These are phyloP conservation scores for Thuidium tamariscinum DNA, from an alignment of 225 moss, liverwort and hornwort species.

Conservation along the genomic window DNA sequence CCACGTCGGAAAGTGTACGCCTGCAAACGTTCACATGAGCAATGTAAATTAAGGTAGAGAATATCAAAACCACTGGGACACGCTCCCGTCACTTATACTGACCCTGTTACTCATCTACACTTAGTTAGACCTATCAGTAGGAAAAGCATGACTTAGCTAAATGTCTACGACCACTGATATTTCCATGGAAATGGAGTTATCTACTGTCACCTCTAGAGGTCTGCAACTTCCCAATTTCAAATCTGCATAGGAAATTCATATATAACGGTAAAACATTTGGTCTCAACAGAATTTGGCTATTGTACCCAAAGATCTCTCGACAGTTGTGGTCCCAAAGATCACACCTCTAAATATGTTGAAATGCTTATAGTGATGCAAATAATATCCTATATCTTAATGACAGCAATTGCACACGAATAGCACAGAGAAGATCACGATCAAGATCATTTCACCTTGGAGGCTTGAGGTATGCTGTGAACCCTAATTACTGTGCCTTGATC, in stretches of 20 bases:
- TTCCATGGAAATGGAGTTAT: not conserved
- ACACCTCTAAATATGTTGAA: not conserved
- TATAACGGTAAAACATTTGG: not conserved
- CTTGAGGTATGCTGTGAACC: conserved; percentile 87
- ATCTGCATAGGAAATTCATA: not conserved
- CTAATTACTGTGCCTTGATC: conserved; percentile 95
- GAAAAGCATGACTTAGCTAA: not conserved
- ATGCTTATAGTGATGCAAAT: not conserved
- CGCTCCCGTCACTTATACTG: not conserved
- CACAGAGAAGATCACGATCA: not conserved
- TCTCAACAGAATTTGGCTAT: not conserved
- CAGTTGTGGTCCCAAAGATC: not conserved
- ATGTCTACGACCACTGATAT: not conserved
- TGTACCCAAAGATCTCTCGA: not conserved
- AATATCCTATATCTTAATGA: not conserved
- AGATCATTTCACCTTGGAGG: conserved; percentile 47
- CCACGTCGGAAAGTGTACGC: conserved; percentile 85
- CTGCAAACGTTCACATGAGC: conserved; percentile 13
- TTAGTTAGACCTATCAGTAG: not conserved
- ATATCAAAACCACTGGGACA: not conserved
- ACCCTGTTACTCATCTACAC: not conserved
- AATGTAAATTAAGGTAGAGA: not conserved
- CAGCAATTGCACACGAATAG: not conserved
- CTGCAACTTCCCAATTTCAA: not conserved
- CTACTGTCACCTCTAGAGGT: not conserved